phyloP scores from a whole-genome alignment of 1,284 basidiomycete species.

The Marasmius tenuissimus region DNA sequence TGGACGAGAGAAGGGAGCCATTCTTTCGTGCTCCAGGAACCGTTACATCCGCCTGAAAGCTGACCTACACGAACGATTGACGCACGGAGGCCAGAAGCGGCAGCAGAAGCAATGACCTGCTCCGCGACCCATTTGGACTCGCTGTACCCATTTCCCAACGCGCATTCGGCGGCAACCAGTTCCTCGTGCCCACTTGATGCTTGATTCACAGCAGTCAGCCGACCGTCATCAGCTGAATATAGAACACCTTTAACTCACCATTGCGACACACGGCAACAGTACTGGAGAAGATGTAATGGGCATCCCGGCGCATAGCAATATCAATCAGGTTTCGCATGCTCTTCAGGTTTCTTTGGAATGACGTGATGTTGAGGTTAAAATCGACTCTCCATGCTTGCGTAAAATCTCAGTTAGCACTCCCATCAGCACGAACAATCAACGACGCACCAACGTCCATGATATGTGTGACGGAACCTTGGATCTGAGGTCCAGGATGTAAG shows the following conservation, averaged over 20 bases:
- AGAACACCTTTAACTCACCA: constrained; percentile 4
- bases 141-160: constrained; percentile 35
- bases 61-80: constrained; percentile 39
- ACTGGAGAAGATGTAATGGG: constrained; percentile 24
- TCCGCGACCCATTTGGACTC: constrained; percentile 48
- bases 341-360: constrained; percentile 33
- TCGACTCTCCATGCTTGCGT: constrained; percentile 39
- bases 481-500: constrained; percentile 8
- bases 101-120: constrained; percentile 29
- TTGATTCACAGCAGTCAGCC: not conserved
- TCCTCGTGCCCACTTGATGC: not conserved
- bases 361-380: constrained; percentile 34
- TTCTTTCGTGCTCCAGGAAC: constrained; percentile 42
- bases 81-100: constrained; percentile 19
- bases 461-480: constrained; percentile 3
- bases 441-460: constrained; percentile 14
- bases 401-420: not conserved
- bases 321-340: constrained; percentile 35
- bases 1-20: constrained; percentile 45
- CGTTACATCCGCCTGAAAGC: constrained; percentile 33
- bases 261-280: constrained; percentile 25
- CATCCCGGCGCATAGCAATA: constrained; percentile 29
- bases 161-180: constrained; percentile 16
- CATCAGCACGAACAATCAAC: not conserved
- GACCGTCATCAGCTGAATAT: too few species aligned